These are phyloP conservation scores for Cylindrotheca fusiformis DNA, from an alignment of 108 stramenopile genomes.

Conservation along the genomic window DNA sequence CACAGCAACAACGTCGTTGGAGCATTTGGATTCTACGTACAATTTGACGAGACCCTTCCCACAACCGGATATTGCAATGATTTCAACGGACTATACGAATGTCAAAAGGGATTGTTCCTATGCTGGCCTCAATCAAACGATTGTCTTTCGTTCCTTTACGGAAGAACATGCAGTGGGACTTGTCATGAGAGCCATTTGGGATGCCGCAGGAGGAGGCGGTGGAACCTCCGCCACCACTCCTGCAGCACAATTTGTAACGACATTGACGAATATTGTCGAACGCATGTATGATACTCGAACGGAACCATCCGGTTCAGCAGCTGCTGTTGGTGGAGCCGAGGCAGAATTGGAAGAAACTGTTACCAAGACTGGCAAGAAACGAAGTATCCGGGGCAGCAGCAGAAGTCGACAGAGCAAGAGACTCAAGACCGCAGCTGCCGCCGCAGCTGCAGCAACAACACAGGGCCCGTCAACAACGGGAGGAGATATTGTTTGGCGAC, in stretches of 20 bases:
- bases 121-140: neutral
- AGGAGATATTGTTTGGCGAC: neutral
- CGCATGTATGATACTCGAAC: neutral
- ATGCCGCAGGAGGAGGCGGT: neutral
- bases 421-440: neutral
- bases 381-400: neutral
- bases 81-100: neutral
- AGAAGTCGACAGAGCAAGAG: neutral
- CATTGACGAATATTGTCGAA: neutral
- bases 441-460: constrained; percentile 1
- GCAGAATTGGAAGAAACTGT: neutral
- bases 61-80: neutral
- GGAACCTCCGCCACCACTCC: constrained; percentile 2
- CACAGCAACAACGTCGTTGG: constrained; percentile 2
- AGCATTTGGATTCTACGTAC: constrained; percentile 4
- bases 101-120: neutral
- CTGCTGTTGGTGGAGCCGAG: neutral
- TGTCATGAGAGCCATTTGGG: constrained; percentile 8
- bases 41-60: neutral
- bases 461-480: neutral
- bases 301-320: too few relatives aligned
- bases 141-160: neutral
- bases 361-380: neutral
- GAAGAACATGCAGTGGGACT: constrained; percentile 10
- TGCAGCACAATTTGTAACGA: neutral